These are phyloP conservation scores for Chaetomium olivaceum DNA, from an alignment of 2,329 filamentous ascomycete genomes.

Conservation along the genomic window DNA sequence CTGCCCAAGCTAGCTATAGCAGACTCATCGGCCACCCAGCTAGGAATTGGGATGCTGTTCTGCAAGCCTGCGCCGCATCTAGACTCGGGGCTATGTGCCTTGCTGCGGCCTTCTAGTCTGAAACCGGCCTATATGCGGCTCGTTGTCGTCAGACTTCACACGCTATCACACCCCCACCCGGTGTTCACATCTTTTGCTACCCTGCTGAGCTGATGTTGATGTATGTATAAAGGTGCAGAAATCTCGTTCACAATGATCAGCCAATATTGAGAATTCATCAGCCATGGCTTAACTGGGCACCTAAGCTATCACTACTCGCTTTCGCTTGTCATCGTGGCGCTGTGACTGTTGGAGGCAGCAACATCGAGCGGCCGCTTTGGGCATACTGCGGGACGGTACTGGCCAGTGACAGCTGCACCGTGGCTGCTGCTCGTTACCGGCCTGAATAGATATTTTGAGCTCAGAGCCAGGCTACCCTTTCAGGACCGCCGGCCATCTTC, in stretches of 20 bases:
- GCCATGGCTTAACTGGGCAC: too few species aligned
- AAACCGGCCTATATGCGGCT: background rate
- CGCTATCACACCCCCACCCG: background rate
- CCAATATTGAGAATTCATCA: background rate
- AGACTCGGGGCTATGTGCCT: background rate
- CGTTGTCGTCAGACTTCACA: background rate
- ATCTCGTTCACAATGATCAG: background rate
- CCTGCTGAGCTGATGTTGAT: background rate
- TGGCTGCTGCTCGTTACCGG: conserved; percentile 2
- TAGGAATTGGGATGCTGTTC: background rate
- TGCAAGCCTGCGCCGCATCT: background rate
- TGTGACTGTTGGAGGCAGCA: background rate
- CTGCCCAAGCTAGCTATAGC: background rate
- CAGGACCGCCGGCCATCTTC: background rate
- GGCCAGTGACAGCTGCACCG: background rate
- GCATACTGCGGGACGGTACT: conserved; percentile 13
- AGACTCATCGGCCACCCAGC: background rate
- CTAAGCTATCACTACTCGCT: background rate
- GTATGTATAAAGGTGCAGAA: background rate
- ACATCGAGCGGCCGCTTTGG: background rate
- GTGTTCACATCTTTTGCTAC: background rate
- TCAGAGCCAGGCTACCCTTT: background rate
- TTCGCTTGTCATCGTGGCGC: background rate
- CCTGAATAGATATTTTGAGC: background rate
- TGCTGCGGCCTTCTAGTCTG: background rate